Evolutionary conservation across 108 stramenopile species (phyloP).

Genomic region (Fragilariopsis cylindrus): DNA sequence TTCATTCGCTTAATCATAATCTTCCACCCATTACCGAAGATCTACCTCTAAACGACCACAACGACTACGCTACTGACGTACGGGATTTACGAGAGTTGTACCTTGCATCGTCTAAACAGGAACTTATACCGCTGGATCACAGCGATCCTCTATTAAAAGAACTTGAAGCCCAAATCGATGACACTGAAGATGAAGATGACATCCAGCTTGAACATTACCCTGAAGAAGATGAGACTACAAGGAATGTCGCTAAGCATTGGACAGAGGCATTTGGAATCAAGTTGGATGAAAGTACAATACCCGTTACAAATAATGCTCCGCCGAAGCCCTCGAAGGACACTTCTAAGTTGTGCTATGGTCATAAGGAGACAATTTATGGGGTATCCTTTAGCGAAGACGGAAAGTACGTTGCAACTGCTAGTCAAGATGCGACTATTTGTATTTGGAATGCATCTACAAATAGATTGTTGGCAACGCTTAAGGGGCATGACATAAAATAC

Average conservation of each 20-base stretch:
- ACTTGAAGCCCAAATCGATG: background rate
- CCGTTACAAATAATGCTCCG: background rate
- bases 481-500: constrained; percentile 50
- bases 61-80: background rate
- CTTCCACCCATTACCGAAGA: constrained; percentile 27
- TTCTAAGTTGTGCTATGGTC: constrained; percentile 56
- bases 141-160: constrained; percentile 10
- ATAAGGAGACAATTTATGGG: constrained; percentile 77
- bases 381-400: constrained; percentile 71
- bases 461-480: constrained; percentile 50
- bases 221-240: background rate
- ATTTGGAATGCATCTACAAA: constrained; percentile 69
- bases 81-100: constrained; percentile 11
- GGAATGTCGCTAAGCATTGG: constrained; percentile 6
- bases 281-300: background rate
- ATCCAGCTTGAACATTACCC: background rate
- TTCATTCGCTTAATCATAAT: constrained; percentile 3
- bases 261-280: constrained; percentile 24
- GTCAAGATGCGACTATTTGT: constrained; percentile 74
- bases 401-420: constrained; percentile 70
- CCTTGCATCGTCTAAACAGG: constrained; percentile 3
- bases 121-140: constrained; percentile 12
- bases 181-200: background rate
- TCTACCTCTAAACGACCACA: background rate
- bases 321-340: constrained; percentile 36